Percentiles rank a stretch among this genome's conserved stretches.
These are phyloP conservation scores for Tanacetum coccineum DNA, from an alignment of 129 eudicot species.

Conservation along the genomic window DNA sequence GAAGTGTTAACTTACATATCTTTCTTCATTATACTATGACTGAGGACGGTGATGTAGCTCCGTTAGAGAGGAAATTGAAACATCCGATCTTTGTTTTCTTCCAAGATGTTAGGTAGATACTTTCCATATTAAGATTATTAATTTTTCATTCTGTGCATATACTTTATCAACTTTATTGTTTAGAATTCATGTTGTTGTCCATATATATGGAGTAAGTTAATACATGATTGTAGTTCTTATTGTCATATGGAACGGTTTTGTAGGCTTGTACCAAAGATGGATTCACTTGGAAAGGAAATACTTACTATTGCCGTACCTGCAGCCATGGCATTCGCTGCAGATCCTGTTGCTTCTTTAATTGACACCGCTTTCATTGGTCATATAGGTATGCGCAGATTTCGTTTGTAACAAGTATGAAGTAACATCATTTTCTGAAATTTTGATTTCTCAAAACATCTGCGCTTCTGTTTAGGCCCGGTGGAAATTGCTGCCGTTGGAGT, in stretches of 20 bases:
- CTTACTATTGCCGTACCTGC: slow-evolving; percentile 66
- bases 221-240: not conserved
- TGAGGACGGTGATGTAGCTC: slow-evolving; percentile 20
- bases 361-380: slow-evolving; percentile 74
- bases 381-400: slow-evolving; percentile 35
- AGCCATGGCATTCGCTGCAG: slow-evolving; percentile 79
- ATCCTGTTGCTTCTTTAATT: slow-evolving; percentile 76
- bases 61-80: slow-evolving; percentile 27
- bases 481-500: slow-evolving; percentile 92
- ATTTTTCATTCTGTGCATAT: too few species aligned
- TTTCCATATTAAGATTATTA: not conserved
- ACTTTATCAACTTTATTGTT: too few species aligned
- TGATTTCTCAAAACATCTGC: not conserved
- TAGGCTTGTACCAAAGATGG: slow-evolving; percentile 62
- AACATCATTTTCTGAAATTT: not conserved
- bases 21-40: slow-evolving; percentile 27
- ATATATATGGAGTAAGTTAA: not conserved
- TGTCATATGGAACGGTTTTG: not conserved
- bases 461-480: slow-evolving; percentile 64
- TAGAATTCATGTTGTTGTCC: too few species aligned
- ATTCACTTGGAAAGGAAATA: slow-evolving; percentile 61
- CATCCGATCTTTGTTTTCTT: slow-evolving; percentile 54
- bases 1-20: not conserved
- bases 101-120: slow-evolving; percentile 46
- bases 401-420: not conserved